Conservation (phyloP, 1,139 yeast species). For the Suhomyces bolitotheri region DNA sequence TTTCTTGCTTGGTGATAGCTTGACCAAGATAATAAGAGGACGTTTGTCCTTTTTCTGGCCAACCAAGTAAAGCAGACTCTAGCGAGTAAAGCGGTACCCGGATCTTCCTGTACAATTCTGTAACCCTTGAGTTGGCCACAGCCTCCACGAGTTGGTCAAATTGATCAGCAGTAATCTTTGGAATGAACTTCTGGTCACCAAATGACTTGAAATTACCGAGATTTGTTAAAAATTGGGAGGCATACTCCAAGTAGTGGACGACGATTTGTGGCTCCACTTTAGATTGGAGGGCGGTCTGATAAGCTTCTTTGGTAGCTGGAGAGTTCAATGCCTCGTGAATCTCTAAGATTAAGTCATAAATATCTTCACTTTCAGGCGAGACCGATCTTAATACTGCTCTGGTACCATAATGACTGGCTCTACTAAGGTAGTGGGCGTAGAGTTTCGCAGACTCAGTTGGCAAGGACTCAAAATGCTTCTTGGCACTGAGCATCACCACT, state of each 20-base stretch:
- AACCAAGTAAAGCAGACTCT: conserved; percentile 61
- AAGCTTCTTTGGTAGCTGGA: conserved; percentile 43
- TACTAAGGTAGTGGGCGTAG: conserved; percentile 80
- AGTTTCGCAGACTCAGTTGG: conserved; percentile 40
- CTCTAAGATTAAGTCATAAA: conserved; percentile 64
- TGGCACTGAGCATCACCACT: conserved; percentile 42
- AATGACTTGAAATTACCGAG: conserved; percentile 87
- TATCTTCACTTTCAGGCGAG: conserved; percentile 77
- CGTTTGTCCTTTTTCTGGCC: conserved; percentile 74
- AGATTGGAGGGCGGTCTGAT: conserved; percentile 31
- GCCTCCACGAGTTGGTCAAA: conserved; percentile 50
- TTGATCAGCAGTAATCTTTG: conserved; percentile 49
- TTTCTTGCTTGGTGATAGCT: conserved; percentile 55
- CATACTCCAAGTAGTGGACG: conserved; percentile 65
- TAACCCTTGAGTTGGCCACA: conserved; percentile 38
- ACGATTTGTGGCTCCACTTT: conserved; percentile 29
- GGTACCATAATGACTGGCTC: conserved; percentile 82
- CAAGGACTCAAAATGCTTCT: conserved; percentile 45
- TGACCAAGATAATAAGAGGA: conserved; percentile 64
- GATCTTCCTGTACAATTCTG: conserved; percentile 44
- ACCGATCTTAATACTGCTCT: conserved; percentile 79
- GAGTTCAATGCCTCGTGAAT: conserved; percentile 55
- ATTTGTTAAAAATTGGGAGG: conserved; percentile 76
- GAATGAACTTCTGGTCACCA: conserved; percentile 85
- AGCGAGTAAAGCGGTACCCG: conserved; percentile 54